phyloP scores from a whole-genome alignment of 2,329 filamentous ascomycete species.

The Stagonosporopsis vannaccii region DNA sequence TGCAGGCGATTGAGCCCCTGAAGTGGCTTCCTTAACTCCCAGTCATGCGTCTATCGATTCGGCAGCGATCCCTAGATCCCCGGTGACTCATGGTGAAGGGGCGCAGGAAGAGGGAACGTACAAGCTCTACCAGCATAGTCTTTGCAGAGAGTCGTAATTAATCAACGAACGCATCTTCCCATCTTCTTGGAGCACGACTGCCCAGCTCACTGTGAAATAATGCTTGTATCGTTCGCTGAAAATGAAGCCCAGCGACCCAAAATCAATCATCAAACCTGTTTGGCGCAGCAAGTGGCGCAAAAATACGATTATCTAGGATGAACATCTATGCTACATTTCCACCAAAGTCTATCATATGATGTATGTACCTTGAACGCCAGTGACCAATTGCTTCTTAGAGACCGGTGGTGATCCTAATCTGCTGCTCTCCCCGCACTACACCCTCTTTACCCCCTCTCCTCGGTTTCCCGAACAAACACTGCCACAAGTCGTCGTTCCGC shows the following conservation, averaged over 20 bases:
- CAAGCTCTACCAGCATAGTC: not conserved
- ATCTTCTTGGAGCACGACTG: not conserved
- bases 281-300: not conserved
- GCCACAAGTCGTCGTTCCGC: slow-evolving; percentile 80
- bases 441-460: not conserved
- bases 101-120: not conserved
- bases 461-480: slow-evolving; percentile 79
- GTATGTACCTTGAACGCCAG: not conserved
- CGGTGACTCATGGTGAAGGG: not conserved
- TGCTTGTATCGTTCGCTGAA: not conserved
- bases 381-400: slow-evolving; percentile 46
- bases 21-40: not conserved
- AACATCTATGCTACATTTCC: not conserved
- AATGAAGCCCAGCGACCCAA: not conserved
- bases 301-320: not conserved
- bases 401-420: slow-evolving; percentile 5
- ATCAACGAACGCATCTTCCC: no score
- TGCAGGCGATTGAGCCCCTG: not conserved
- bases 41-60: not conserved
- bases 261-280: not conserved
- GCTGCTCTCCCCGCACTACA: not conserved
- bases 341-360: not conserved
- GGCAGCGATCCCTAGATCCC: not conserved
- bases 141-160: not conserved
- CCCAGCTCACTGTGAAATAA: not conserved